A percentile compares a stretch with the other conserved stretches of the same genome.
phyloP scores from a whole-genome alignment of 1,139 yeast genomes.

The Diutina ranongensis region DNA sequence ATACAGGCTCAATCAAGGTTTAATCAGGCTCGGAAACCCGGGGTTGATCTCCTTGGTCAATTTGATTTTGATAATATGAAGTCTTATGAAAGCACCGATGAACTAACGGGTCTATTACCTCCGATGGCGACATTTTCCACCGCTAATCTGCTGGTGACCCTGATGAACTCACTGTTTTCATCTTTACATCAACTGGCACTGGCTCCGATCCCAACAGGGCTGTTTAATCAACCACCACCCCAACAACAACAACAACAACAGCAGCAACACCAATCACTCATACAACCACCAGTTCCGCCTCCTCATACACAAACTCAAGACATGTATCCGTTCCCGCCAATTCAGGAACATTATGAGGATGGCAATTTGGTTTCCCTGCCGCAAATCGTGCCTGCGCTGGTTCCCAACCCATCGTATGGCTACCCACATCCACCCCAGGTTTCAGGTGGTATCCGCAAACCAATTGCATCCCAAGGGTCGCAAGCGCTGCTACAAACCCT shows the following conservation, averaged over 20 bases:
- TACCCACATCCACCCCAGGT: not conserved
- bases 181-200: slow-evolving; percentile 1
- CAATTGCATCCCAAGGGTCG: not conserved
- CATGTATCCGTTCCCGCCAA: slow-evolving; percentile 3
- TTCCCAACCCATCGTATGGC: not conserved
- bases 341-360: slow-evolving; percentile 3
- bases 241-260: no score
- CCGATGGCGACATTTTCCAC: slow-evolving; percentile 6
- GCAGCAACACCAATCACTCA: no score
- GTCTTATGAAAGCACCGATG: slow-evolving; percentile 1
- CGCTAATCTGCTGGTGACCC: slow-evolving; percentile 4
- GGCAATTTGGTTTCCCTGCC: not conserved
- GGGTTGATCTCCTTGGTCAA: slow-evolving; percentile 1
- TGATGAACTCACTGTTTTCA: slow-evolving; percentile 2
- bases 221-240: no score
- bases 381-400: not conserved
- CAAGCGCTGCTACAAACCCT: slow-evolving; percentile 4
- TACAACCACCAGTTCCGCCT: not conserved
- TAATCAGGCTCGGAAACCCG: not conserved
- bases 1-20: not conserved
- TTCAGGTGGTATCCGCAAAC: not conserved
- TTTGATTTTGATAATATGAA: not conserved
- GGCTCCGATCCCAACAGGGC: not conserved
- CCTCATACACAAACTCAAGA: not conserved
- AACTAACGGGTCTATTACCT: slow-evolving; percentile 1